These are phyloP conservation scores for Ganoderma lucidum DNA, from an alignment of 1,284 basidiomycete species.

Conservation along the genomic window DNA sequence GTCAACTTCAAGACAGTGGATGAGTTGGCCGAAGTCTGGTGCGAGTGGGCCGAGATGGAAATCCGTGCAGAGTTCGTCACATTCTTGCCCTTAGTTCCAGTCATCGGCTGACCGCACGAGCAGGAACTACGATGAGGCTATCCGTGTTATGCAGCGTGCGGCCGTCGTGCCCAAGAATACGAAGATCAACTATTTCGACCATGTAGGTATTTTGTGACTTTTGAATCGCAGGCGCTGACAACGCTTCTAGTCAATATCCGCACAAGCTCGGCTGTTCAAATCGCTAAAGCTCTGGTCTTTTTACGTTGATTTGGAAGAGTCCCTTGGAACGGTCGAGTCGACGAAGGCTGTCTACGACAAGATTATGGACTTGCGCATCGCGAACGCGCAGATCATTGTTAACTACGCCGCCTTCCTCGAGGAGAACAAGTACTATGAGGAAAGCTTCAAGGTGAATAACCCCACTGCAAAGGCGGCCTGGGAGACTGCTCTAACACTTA, in stretches of 20 bases:
- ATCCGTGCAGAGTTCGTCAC: slow-evolving; percentile 87
- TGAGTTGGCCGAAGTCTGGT: slow-evolving; percentile 98
- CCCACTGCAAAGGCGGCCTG: neutral
- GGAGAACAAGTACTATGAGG: slow-evolving; percentile 98
- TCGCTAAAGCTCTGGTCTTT: slow-evolving; percentile 99
- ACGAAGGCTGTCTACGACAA: slow-evolving; percentile 96
- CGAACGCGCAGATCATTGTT: slow-evolving; percentile 98
- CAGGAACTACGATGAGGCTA: slow-evolving; percentile 96
- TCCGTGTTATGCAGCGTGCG: slow-evolving; percentile 96
- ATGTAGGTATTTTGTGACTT: slow-evolving; percentile 60
- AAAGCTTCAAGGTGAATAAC: slow-evolving; percentile 88
- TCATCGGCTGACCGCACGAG: slow-evolving; percentile 5
- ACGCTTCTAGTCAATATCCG: slow-evolving; percentile 70
- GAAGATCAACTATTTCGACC: slow-evolving; percentile 96
- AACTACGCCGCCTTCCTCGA: slow-evolving; percentile 98
- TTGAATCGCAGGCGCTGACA: neutral
- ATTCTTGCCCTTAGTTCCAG: neutral
- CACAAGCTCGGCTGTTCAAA: slow-evolving; percentile 94
- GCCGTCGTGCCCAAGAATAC: slow-evolving; percentile 88
- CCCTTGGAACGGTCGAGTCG: slow-evolving; percentile 92
- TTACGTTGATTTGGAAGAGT: slow-evolving; percentile 97
- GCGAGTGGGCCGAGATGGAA: slow-evolving; percentile 99
- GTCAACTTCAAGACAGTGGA: slow-evolving; percentile 96
- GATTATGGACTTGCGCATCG: slow-evolving; percentile 96
- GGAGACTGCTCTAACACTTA: neutral